Evolutionary conservation across 345 rosid species (phyloP).

Genomic region (Heritiera fomes): DNA sequence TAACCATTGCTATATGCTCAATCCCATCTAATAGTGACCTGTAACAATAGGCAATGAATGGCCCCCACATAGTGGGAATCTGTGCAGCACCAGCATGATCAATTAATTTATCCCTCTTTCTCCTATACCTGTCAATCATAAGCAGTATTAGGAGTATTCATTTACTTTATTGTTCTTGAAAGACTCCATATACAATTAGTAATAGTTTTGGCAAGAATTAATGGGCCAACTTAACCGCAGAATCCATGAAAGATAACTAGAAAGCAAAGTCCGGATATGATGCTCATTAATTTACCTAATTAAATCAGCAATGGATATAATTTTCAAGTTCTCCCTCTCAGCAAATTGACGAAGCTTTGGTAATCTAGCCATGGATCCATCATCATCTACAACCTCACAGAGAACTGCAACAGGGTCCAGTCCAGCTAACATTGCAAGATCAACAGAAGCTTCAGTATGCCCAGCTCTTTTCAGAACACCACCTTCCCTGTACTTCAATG

Average conservation of each 20-base stretch:
- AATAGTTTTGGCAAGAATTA: not conserved
- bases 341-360: conserved; percentile 78
- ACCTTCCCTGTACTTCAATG: conserved; percentile 78
- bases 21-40: conserved; percentile 83
- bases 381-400: conserved; percentile 85
- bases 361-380: conserved; percentile 90
- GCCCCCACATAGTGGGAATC: conserved; percentile 95
- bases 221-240: not conserved
- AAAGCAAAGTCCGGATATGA: not conserved
- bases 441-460: conserved; percentile 92
- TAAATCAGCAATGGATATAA: conserved; percentile 75
- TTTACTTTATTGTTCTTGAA: not conserved
- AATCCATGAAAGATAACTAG: not conserved
- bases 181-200: not conserved
- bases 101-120: conserved; percentile 80
- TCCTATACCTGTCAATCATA: conserved; percentile 59
- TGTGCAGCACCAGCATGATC: conserved; percentile 75
- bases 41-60: conserved; percentile 77
- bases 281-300: conserved; percentile 50
- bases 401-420: conserved; percentile 73
- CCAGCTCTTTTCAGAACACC: conserved; percentile 94
- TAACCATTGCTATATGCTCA: conserved; percentile 98
- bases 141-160: conserved; percentile 1
- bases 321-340: conserved; percentile 55
- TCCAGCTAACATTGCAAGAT: conserved; percentile 83